These are phyloP conservation scores for Hyaloscypha bicolor DNA, from an alignment of 495 filamentous ascomycete species.

Conservation along the genomic window DNA sequence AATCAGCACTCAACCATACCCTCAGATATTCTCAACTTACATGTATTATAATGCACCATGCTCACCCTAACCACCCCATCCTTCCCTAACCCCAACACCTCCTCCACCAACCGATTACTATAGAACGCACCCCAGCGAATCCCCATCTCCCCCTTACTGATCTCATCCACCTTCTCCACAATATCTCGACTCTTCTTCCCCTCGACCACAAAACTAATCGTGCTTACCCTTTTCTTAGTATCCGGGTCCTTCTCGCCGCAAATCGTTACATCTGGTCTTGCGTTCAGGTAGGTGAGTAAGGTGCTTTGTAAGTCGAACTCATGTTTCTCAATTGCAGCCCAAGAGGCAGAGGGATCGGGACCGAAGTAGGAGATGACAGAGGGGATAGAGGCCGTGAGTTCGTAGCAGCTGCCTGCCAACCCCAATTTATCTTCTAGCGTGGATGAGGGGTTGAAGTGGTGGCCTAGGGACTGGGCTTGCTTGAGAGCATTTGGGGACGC, in stretches of 20 bases:
- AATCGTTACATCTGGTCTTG: conserved; percentile 51
- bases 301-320: conserved; percentile 61
- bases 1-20: neutral
- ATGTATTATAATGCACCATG: conserved; percentile 76
- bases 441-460: conserved; percentile 65
- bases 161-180: conserved; percentile 62
- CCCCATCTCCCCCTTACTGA: conserved; percentile 49
- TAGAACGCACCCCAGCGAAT: conserved; percentile 73
- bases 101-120: conserved; percentile 58
- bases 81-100: conserved; percentile 56
- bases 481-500: conserved; percentile 51
- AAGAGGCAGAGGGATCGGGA: conserved; percentile 38
- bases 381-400: conserved; percentile 62
- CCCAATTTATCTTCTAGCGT: conserved; percentile 66
- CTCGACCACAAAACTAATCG: conserved; percentile 65
- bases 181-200: conserved; percentile 58
- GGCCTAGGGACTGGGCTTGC: conserved; percentile 56
- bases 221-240: conserved; percentile 55
- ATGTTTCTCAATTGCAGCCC: conserved; percentile 55
- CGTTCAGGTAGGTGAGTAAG: conserved; percentile 57
- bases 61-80: conserved; percentile 71
- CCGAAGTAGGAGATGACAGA: conserved; percentile 58
- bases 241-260: conserved; percentile 55
- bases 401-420: conserved; percentile 66
- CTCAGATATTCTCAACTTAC: conserved; percentile 45